Conservation (phyloP, 306 rosid genomes). For the Fagus sylvatica region DNA sequence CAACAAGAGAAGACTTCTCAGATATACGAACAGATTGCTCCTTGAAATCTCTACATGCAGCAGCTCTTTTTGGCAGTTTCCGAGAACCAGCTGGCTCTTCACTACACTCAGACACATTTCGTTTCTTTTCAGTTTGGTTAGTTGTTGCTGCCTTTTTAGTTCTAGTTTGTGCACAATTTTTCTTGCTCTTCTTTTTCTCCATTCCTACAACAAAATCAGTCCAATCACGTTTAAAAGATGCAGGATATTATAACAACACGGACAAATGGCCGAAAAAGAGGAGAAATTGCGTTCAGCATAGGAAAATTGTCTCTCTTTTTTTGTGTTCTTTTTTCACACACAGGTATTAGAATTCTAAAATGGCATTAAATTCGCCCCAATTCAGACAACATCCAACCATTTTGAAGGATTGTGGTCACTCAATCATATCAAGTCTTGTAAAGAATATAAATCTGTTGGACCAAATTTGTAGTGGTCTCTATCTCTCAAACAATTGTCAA, state of each 20-base stretch:
- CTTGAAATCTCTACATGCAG: conserved; percentile 67
- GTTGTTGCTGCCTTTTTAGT: conserved; percentile 34
- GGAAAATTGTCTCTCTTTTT: no score
- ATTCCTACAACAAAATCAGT: conserved; percentile 27
- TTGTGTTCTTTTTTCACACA: no score
- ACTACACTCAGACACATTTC: conserved; percentile 36
- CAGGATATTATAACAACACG: neutral
- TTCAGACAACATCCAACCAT: no score
- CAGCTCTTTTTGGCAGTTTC: conserved; percentile 88
- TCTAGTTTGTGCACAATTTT: conserved; percentile 17
- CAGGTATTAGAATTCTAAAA: no score
- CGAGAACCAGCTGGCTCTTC: conserved; percentile 54
- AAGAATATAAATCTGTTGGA: no score
- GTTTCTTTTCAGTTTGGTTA: conserved; percentile 49
- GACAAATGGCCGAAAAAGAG: neutral
- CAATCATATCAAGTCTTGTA: no score
- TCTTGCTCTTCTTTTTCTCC: conserved; percentile 29
- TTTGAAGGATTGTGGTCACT: no score
- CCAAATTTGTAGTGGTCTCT: no score
- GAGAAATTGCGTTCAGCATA: no score
- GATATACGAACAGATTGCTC: conserved; percentile 51
- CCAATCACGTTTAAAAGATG: neutral
- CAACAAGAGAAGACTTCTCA: conserved; percentile 54
- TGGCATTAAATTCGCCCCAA: no score
- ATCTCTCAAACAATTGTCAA: no score